Evolutionary conservation across 441 rosid genomes (phyloP), one percentile per base, ranked within the genome.

Genomic region (Adansonia gregorii): DNA sequence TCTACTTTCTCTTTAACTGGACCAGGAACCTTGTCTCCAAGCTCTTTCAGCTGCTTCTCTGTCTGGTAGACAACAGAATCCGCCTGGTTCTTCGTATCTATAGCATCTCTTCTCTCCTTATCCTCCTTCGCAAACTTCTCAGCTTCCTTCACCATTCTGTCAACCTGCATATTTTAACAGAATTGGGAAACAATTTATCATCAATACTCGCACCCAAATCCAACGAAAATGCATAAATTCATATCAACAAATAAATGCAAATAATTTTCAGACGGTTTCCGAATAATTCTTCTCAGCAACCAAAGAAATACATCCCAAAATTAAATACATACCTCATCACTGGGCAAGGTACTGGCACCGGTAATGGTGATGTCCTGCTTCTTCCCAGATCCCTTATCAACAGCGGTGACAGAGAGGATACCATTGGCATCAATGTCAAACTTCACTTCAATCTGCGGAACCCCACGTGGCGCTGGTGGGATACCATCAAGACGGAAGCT

Each of bases 371-470:
- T 93, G 82, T 95, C 99, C 82, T 95, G 99, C 82, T 93, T 95
- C 90, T 95, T 95, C 60, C 99, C 98, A 0, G 98, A 89, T 73
- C 98, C 99, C 73, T 93, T 95, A 76, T 95, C 98, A 69, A 84
- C 76, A 45, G 99, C 99, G 46, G 91, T 49, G 24, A 91, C 99
- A 4, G 99, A 95, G 54, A 93, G 90, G 69, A 95, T 92, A 10
- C 99, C 99, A 46, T 95, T 93, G 78, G 98, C 98, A 83, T 95
- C 98, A 14, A 95, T 95, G 78, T 95, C 98, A 22, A 95, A 95
- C 75, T 91, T 95, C 3, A 93, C 98, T 83, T 95, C 97, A 4
- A 95, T 90, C 82, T 95, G 98, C 10, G 99, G 99, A 75, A 93
- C 96, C 15, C 98, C 99, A 52, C 97, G 94, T 0, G 99, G 97